Conservation (phyloP, 108 stramenopile species). For the Cyclotella kingstonii region DNA sequence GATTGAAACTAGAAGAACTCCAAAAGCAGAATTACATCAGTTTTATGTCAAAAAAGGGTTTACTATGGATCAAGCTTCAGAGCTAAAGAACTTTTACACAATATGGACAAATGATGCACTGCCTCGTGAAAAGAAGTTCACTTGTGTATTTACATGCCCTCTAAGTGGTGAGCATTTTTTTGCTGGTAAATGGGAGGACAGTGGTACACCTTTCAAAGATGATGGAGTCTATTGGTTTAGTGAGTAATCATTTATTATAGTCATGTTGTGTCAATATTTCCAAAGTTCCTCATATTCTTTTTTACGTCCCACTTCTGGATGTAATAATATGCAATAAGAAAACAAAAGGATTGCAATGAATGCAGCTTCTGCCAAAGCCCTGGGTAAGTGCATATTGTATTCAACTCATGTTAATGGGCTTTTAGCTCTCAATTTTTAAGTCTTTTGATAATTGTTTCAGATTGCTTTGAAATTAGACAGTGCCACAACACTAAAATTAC, state of each 20-base stretch:
- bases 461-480: slow-evolving; percentile 1
- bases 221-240: slow-evolving; percentile 7
- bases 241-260: background rate
- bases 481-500: background rate
- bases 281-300: background rate
- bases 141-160: slow-evolving; percentile 16
- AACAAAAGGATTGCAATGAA: background rate
- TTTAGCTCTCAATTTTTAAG: background rate
- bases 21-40: slow-evolving; percentile 19
- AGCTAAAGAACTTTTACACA: slow-evolving; percentile 7
- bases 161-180: slow-evolving; percentile 8
- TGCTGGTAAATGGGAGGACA: slow-evolving; percentile 5
- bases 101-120: slow-evolving; percentile 1
- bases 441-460: background rate
- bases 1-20: background rate
- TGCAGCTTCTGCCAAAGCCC: slow-evolving; percentile 7
- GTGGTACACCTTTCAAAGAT: background rate
- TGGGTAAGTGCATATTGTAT: slow-evolving; percentile 12
- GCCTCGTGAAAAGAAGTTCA: slow-evolving; percentile 10
- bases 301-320: background rate
- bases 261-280: too few relatives aligned
- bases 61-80: background rate
- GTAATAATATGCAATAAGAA: background rate
- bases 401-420: background rate
- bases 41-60: slow-evolving; percentile 13